Evolutionary conservation across 139 green algal genomes (phyloP).

Genomic region (Spirogloea muscicola): DNA sequence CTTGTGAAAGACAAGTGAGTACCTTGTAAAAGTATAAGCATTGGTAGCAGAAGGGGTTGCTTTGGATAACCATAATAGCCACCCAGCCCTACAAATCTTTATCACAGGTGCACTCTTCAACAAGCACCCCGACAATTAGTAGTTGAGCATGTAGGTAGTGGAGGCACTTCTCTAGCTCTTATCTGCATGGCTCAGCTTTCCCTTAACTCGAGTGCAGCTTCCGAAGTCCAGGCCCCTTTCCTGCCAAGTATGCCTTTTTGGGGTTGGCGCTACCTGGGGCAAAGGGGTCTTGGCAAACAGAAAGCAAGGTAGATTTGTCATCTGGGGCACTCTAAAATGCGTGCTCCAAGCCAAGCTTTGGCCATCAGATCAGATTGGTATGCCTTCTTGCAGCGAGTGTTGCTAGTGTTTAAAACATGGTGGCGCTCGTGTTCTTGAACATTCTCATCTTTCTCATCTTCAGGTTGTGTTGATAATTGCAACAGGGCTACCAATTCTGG

Average conservation of each 20-base stretch:
- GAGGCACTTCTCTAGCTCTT: neutral
- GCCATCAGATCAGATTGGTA: too few relatives aligned
- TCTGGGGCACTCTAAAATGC: neutral
- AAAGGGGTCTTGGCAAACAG: constrained; percentile 4
- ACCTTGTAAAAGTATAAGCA: too few relatives aligned
- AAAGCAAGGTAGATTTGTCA: neutral
- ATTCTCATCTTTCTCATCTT: neutral
- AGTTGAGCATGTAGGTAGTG: neutral
- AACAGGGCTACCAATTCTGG: constrained; percentile 7
- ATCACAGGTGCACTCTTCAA: neutral
- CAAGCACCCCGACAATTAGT: neutral
- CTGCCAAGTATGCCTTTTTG: constrained; percentile 6
- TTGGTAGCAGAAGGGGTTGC: too few relatives aligned
- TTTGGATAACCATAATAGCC: too few relatives aligned
- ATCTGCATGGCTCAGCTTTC: neutral
- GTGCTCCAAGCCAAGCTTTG: too few relatives aligned
- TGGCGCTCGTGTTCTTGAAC: neutral
- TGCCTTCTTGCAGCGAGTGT: too few relatives aligned
- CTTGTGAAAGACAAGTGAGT: neutral
- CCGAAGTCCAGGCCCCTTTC: too few relatives aligned
- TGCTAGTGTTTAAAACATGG: neutral
- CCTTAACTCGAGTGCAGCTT: neutral
- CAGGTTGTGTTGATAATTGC: neutral
- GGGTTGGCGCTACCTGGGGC: neutral
- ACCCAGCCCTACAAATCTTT: neutral